These are phyloP conservation scores for Trichoderma harzianum DNA, from an alignment of 2,329 filamentous ascomycete genomes.

Conservation along the genomic window DNA sequence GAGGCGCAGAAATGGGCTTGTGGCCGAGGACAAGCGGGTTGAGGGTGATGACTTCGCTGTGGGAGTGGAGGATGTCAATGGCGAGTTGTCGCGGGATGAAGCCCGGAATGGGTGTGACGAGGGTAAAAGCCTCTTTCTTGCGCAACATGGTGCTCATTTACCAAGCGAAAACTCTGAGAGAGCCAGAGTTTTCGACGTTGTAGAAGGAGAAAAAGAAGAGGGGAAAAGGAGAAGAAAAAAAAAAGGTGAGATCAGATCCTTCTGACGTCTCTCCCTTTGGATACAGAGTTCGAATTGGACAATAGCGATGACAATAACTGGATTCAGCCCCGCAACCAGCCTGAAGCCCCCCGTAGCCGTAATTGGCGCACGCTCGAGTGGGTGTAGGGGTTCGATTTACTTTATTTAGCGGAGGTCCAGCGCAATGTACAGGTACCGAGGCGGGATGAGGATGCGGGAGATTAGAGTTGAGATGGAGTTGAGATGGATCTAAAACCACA, in stretches of 20 bases:
- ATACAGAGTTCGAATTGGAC: not conserved
- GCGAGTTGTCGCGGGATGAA: constrained; percentile 70
- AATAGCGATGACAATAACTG: constrained; percentile 1
- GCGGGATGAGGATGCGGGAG: not conserved
- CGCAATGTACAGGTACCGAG: not conserved
- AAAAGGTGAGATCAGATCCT: not conserved
- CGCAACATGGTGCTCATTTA: constrained; percentile 44
- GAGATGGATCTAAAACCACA: not conserved
- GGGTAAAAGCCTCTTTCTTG: constrained; percentile 64
- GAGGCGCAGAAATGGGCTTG: constrained; percentile 62
- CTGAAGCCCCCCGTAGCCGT: constrained; percentile 6
- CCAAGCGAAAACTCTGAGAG: not conserved
- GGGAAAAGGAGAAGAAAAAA: not conserved
- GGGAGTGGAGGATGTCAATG: constrained; percentile 68
- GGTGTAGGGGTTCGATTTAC: not conserved
- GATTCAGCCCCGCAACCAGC: constrained; percentile 4
- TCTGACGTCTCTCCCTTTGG: not conserved
- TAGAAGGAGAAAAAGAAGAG: not conserved
- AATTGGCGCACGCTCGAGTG: constrained; percentile 2
- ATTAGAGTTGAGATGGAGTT: not conserved
- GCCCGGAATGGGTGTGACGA: constrained; percentile 66
- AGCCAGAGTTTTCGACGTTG: not conserved
- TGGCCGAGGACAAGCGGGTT: constrained; percentile 65
- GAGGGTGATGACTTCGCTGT: constrained; percentile 67
- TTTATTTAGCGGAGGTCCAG: constrained; percentile 11